Evolutionary conservation across 805 yeast genomes (phyloP).

Genomic region (Metschnikowia koreensis): DNA sequence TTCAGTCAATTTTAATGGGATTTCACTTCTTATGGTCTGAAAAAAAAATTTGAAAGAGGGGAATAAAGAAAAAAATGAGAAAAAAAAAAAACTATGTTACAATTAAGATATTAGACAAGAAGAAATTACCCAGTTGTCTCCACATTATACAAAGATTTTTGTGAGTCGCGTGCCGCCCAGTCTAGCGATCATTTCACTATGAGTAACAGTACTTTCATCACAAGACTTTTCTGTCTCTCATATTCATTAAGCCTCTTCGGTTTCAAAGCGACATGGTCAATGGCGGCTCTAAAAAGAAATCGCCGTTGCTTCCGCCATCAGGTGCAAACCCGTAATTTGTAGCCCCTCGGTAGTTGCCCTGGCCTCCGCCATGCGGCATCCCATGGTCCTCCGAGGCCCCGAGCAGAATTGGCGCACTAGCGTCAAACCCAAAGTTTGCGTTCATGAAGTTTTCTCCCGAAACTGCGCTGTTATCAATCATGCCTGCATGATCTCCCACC

Average conservation of each 20-base stretch:
- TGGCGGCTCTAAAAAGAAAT: conserved; percentile 9
- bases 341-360: conserved; percentile 5
- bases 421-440: conserved; percentile 4
- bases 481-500: conserved; percentile 13
- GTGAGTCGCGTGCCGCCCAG: too few relatives aligned
- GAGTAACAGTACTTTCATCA: too few relatives aligned
- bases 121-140: too few relatives aligned
- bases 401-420: conserved; percentile 1
- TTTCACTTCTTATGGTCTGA: too few relatives aligned
- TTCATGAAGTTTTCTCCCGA: conserved; percentile 4
- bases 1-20: too few relatives aligned
- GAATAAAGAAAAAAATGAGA: too few relatives aligned
- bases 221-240: not conserved
- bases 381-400: conserved; percentile 1
- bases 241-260: not conserved
- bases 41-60: too few relatives aligned
- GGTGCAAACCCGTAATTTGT: conserved; percentile 3
- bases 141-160: too few relatives aligned
- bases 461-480: conserved; percentile 2
- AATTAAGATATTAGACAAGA: too few relatives aligned
- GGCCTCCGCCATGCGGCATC: not conserved
- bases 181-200: too few relatives aligned
- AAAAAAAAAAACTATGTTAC: too few relatives aligned
- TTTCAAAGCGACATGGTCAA: conserved; percentile 6
- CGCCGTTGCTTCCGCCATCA: conserved; percentile 4